phyloP scores from a whole-genome alignment of 176 grass and related monocot species.

The Triticum aestivum region IWGSC_CS_RefSeq_v2.1 NC_057799.1:516760764-516761263 shows the following conservation, averaged over 20 bases:
- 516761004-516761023: background rate
- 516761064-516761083: slow-evolving; percentile 23
- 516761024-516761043: background rate
- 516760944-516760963: background rate
- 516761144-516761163: background rate
- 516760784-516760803: slow-evolving; percentile 21
- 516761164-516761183: too few species aligned
- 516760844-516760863: background rate
- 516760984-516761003: background rate
- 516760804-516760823: background rate
- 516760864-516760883: background rate
- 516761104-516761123: background rate
- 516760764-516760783: slow-evolving; percentile 30
- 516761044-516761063: background rate
- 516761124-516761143: background rate
- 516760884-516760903: background rate
- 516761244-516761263: too few species aligned
- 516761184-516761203: too few species aligned
- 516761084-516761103: background rate
- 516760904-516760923: background rate
- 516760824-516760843: slow-evolving; percentile 4
- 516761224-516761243: too few species aligned
- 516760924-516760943: background rate
- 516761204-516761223: too few species aligned
- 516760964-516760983: background rate